Evolutionary conservation across 164 flowering plant species (phyloP), one percentile per base, ranked within the genome.

Genomic region (Litsea cubeba): DNA sequence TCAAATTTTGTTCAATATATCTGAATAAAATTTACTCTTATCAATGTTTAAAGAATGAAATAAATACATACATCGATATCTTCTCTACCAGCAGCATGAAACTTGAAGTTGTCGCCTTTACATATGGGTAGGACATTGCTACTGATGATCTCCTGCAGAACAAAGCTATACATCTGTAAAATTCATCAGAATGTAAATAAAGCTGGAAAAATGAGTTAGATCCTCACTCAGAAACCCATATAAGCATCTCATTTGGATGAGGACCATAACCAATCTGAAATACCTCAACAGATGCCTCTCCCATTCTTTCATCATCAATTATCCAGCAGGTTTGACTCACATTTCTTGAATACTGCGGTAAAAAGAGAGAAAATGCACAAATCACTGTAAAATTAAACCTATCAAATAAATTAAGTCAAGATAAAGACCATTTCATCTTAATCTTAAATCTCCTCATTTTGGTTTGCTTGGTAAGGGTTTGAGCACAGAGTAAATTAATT

Each of bases 31-130:
- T 46, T 73, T 64, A 73, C 6, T 7, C 40, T 66, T 66, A 58
- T 32, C 50, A 58, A 75, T 17, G 26, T 7, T 75, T 71, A 26
- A 58, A 40, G 46, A 40, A 35, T 50, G 58, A 62, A 72, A 72
- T 32, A 54, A 24, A 18, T 40, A 20, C 72, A 77, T 93, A 96
- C 99, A 89, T 96, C 98, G 65, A 96, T 94, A 82, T 96, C 99
- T 81, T 96, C 99, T 88, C 99, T 92, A 74, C 99, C 99, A 79
- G 99, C 98, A 81, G 98, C 99, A 82, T 96, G 99, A 73, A 96
- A 96, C 85, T 94, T 96, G 87, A 86, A 91, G 72, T 50, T 83
- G 79, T 94, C 98, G 73, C 93, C 95, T 68, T 64, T 80, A 69
- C 91, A 94, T 6, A 82, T 67, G 20, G 90, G 93, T 82, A 91